These are phyloP conservation scores for Gossypium davidsonii DNA, from an alignment of 441 rosid genomes.

Conservation along the genomic window DNA sequence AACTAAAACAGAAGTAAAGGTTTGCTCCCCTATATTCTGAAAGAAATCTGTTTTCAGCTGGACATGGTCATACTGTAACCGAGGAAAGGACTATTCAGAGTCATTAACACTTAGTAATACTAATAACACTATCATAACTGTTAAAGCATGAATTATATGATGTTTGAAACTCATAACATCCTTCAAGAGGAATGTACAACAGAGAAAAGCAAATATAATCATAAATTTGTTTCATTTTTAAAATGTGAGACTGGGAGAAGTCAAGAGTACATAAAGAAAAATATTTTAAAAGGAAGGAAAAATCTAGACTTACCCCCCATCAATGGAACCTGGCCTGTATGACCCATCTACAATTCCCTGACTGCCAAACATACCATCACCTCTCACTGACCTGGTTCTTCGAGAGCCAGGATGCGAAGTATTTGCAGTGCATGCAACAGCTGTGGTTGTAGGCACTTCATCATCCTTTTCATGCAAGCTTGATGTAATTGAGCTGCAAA, in stretches of 20 bases:
- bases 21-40: background rate
- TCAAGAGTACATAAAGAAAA: background rate
- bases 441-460: conserved; percentile 77
- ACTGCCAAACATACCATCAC: conserved; percentile 59
- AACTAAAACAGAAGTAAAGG: background rate
- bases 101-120: background rate
- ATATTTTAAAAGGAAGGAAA: background rate
- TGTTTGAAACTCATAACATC: background rate
- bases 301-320: conserved; percentile 56
- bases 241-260: background rate
- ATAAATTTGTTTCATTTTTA: background rate
- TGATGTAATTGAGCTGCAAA: conserved; percentile 68
- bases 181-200: background rate
- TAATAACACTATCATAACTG: background rate
- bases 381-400: conserved; percentile 78
- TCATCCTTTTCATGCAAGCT: conserved; percentile 80
- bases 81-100: background rate
- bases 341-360: conserved; percentile 67
- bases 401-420: conserved; percentile 79
- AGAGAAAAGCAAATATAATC: background rate
- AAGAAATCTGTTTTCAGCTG: background rate
- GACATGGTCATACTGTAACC: background rate
- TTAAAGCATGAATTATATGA: background rate
- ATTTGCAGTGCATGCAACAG: conserved; percentile 57
- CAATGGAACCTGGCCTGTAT: conserved; percentile 55